Evolutionary conservation across 768 basidiomycete species (phyloP).

Genomic region (Astraeus odoratus): DNA sequence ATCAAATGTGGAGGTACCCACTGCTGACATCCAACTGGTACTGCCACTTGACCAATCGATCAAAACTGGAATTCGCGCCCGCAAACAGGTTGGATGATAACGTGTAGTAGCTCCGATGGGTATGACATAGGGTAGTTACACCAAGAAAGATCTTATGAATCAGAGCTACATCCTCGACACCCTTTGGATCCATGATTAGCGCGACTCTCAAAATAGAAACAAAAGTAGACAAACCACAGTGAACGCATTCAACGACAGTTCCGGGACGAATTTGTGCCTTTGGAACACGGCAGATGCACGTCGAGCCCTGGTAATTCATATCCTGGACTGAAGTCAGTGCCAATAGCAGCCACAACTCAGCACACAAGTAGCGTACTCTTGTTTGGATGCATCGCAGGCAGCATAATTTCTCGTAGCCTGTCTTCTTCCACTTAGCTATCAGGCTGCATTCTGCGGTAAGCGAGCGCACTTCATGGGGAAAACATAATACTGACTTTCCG

Average conservation of each 20-base stretch:
- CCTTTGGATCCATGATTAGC: slow-evolving; percentile 37
- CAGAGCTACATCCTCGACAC: slow-evolving; percentile 87
- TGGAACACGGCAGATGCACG: slow-evolving; percentile 96
- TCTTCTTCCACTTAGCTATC: slow-evolving; percentile 99
- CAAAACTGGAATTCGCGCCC: neutral
- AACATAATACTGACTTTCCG: slow-evolving; percentile 62
- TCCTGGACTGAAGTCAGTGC: slow-evolving; percentile 48
- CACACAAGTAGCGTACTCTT: slow-evolving; percentile 40
- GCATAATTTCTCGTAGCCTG: slow-evolving; percentile 96
- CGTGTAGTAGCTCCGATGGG: neutral
- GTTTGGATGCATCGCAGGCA: slow-evolving; percentile 97
- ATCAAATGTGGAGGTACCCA: neutral
- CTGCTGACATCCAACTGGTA: neutral
- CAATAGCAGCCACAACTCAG: slow-evolving; percentile 1
- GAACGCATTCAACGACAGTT: slow-evolving; percentile 92
- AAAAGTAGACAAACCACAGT: slow-evolving; percentile 72
- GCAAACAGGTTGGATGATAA: neutral
- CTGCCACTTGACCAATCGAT: neutral
- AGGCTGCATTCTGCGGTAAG: slow-evolving; percentile 43
- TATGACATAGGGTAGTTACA: neutral
- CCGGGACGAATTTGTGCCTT: slow-evolving; percentile 88
- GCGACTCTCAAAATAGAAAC: neutral
- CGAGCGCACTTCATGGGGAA: slow-evolving; percentile 1
- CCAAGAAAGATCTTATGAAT: slow-evolving; percentile 43
- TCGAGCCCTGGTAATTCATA: slow-evolving; percentile 99